Evolutionary conservation across 306 rosid species (phyloP).

Genomic region (Clitoria ternatea): DNA sequence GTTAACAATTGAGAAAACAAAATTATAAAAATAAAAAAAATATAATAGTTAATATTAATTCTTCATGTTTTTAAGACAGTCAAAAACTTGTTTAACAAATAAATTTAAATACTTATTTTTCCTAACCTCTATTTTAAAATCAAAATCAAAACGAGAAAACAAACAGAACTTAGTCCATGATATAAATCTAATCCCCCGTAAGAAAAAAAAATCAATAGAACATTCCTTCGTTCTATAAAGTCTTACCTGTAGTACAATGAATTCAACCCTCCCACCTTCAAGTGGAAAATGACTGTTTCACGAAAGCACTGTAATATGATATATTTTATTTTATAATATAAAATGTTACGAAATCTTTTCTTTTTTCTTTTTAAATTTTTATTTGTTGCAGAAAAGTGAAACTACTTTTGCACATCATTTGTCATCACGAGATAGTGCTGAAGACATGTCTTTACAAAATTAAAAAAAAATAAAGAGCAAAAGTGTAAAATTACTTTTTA

Average conservation of each 20-base stretch:
- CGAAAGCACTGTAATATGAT: not conserved
- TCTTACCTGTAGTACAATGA: slow-evolving; percentile 21
- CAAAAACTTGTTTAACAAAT: no score
- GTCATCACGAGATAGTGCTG: no score
- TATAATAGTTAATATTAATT: no score
- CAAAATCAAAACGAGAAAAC: no score
- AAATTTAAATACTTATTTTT: no score
- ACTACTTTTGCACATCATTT: slow-evolving; percentile 10
- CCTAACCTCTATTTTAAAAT: no score
- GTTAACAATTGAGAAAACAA: no score
- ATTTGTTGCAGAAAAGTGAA: slow-evolving; percentile 14
- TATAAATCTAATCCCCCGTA: not conserved
- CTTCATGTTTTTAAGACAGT: no score
- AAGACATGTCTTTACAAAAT: not conserved
- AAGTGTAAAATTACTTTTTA: not conserved
- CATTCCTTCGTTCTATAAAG: slow-evolving; percentile 16
- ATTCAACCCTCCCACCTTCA: slow-evolving; percentile 3
- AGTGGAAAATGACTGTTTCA: slow-evolving; percentile 1
- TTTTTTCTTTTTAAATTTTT: not conserved
- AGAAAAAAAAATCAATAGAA: not conserved
- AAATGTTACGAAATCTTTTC: no score
- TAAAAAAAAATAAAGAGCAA: not conserved
- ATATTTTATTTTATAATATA: no score
- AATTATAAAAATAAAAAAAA: no score
- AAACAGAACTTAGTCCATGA: no score